phyloP scores from a whole-genome alignment of 257 asterid species.

The Plantago ovata region DNA sequence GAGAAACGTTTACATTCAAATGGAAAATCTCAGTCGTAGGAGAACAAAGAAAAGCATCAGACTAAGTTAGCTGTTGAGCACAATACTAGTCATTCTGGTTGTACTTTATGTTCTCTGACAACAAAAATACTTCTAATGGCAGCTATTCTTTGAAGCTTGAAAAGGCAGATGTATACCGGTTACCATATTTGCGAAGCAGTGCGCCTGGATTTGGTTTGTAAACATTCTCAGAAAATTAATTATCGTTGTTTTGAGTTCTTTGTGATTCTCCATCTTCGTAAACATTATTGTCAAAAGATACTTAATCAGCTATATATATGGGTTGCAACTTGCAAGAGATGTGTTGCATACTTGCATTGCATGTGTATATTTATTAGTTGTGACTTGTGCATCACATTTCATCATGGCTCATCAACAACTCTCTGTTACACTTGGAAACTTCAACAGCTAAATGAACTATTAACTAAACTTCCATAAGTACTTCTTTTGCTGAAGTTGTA shows the following conservation, averaged over 20 bases:
- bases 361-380: not conserved
- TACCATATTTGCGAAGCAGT: slow-evolving; percentile 89
- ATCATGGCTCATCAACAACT: not conserved
- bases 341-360: no score
- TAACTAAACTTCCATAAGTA: no score
- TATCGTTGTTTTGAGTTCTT: no score
- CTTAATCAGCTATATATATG: no score
- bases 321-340: slow-evolving; percentile 3
- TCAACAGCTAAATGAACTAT: no score
- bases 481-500: no score
- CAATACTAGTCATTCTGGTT: slow-evolving; percentile 3
- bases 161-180: slow-evolving; percentile 94
- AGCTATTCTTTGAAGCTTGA: slow-evolving; percentile 93
- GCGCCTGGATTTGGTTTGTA: slow-evolving; percentile 95
- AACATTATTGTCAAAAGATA: no score
- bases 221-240: slow-evolving; percentile 15
- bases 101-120: slow-evolving; percentile 20
- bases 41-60: not conserved
- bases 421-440: no score
- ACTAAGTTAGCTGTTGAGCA: not conserved
- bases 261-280: no score
- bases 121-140: slow-evolving; percentile 29
- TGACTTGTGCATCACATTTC: not conserved
- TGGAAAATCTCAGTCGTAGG: slow-evolving; percentile 3
- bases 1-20: slow-evolving; percentile 4